Conservation (phyloP, 83 land plant species). For the Larix sibirica region DNA sequence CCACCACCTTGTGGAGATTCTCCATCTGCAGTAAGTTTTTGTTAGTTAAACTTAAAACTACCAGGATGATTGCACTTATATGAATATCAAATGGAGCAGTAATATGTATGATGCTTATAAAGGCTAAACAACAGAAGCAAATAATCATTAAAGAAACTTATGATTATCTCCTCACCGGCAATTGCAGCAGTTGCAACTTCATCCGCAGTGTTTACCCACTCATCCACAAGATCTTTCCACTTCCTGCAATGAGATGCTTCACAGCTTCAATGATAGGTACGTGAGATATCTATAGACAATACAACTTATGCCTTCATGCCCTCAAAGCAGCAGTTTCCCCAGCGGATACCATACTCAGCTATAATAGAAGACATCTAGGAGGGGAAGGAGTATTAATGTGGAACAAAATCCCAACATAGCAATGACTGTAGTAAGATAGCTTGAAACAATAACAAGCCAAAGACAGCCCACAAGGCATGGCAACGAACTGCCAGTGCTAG, state of each 20-base stretch:
- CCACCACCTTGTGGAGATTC: slow-evolving; percentile 38
- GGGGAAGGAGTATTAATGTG: background rate
- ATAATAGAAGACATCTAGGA: background rate
- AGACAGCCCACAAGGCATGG: too few relatives aligned
- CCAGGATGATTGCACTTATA: background rate
- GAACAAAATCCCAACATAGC: background rate
- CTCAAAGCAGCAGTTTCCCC: background rate
- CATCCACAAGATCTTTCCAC: slow-evolving; percentile 72
- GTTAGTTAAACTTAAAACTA: background rate
- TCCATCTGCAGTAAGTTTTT: slow-evolving; percentile 31
- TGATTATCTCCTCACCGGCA: slow-evolving; percentile 26
- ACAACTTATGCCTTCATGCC: background rate
- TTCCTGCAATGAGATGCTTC: slow-evolving; percentile 37
- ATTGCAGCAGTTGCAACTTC: slow-evolving; percentile 30
- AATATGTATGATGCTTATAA: background rate
- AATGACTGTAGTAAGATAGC: background rate
- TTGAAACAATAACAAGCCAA: too few relatives aligned
- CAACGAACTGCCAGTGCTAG: too few relatives aligned
- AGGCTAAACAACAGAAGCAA: background rate
- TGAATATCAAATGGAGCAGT: background rate
- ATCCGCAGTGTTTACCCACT: slow-evolving; percentile 51
- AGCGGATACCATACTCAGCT: background rate
- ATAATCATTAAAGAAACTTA: slow-evolving; percentile 2
- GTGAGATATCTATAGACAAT: background rate
- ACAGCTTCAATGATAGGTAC: background rate